A percentile compares a stretch with the other conserved stretches of the same genome.
phyloP scores from a whole-genome alignment of 106 monocot species.

The Dendrobium chrysotoxum region DNA sequence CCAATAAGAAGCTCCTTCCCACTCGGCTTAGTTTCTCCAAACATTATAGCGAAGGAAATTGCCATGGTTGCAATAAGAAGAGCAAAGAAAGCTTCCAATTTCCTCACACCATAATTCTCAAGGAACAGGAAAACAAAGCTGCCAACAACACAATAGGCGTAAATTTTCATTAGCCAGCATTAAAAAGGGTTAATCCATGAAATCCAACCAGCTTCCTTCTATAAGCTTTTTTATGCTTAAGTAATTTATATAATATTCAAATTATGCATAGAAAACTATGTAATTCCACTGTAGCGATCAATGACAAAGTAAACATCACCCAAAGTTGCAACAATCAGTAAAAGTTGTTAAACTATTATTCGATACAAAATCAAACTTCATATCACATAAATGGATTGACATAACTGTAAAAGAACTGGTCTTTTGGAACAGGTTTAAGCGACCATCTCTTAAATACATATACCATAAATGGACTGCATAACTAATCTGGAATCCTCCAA shows the following conservation, averaged over 20 bases:
- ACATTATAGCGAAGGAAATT: constrained; percentile 76
- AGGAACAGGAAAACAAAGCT: constrained; percentile 79
- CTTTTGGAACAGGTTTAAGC: neutral
- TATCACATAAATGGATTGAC: neutral
- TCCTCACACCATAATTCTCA: constrained; percentile 84
- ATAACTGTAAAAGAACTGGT: too few relatives aligned
- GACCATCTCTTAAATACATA: neutral
- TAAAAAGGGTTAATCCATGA: neutral
- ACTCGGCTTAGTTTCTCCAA: constrained; percentile 65
- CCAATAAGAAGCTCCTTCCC: constrained; percentile 64
- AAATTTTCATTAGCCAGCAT: neutral
- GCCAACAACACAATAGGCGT: constrained; percentile 9
- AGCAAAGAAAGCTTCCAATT: constrained; percentile 75
- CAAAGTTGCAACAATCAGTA: neutral
- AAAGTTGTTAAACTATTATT: neutral
- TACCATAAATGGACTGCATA: neutral
- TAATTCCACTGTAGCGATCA: neutral
- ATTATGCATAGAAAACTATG: neutral
- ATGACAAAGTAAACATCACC: neutral
- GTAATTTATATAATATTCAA: neutral
- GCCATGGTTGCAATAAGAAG: constrained; percentile 75
- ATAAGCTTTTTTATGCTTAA: neutral
- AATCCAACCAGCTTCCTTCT: neutral
- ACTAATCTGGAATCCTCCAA: neutral
- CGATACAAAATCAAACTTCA: neutral